Base-by-base conservation (phyloP, 1,139 yeast species). In the Saccharomyces pastorianus region DNA sequence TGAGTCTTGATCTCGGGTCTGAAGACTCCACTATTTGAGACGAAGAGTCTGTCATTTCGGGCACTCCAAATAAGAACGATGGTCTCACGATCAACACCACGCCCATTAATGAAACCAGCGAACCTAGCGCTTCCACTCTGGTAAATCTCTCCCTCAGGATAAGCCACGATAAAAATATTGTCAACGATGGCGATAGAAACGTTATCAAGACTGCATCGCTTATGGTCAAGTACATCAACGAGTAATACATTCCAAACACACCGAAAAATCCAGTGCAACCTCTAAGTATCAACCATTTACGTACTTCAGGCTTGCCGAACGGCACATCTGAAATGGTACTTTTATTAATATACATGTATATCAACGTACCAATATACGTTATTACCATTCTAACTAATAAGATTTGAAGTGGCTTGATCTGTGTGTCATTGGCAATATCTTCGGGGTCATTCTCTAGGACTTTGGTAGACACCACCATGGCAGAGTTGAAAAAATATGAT, bases 61-160 rank as follows among this genome's bases (percentile, higher is more conserved):
- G 34, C 11, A 32, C 44, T n/a, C 88, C 87, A 64, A 87, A 82
- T 38, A 88, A 61, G 59, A 85, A 85, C n/a, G 80, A 71, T 0
- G 97, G 97, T 64, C 88, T 81, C 1, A 96, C 93, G 61, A 90
- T 87, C 27, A 89, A 71, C 0, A 89, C 60, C 2, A 90, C 96
- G 1, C 97, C 97, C 1, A 75, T 65, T 26, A 90, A 74, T 0
- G 96, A 87, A 2, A 84, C 69, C 0, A 84, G 17, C 0, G 91
- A 86, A 46, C 95, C 90, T 1, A 76, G 64, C 0, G 83, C 87
- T 69, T 90, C 96, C 13, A 83, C 64, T 28, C 76, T 60, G 4
- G 87, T 80, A 69, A 87, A 85, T 14, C 77, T 71, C 65, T 90
- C 96, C 42, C 80, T 77, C 38, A 90, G 71, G 9, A 85, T 66